Percentiles rank a stretch among this genome's conserved stretches.
Evolutionary conservation across 371 early-diverging fungal species (phyloP).

Genomic region (Chytridiales sp.): DNA sequence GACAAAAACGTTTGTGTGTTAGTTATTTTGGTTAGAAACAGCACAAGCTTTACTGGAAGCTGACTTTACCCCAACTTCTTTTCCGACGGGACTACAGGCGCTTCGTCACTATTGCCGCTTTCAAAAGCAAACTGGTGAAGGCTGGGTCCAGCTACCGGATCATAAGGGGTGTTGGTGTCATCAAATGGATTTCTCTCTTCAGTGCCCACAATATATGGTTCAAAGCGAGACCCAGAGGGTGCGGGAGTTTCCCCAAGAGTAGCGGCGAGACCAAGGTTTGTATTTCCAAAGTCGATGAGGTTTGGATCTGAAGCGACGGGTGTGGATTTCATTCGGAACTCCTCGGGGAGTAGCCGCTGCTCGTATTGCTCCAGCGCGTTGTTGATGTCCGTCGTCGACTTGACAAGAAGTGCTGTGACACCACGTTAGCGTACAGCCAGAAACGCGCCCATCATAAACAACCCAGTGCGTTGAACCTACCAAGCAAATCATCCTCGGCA

Average conservation of each 20-base stretch:
- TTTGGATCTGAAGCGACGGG: neutral
- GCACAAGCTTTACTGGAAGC: neutral
- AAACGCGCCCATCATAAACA: neutral
- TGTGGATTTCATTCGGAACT: neutral
- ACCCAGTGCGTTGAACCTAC: neutral
- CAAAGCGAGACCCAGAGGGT: neutral
- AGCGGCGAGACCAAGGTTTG: neutral
- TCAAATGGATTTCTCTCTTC: constrained; percentile 1
- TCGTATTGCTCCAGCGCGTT: constrained; percentile 10
- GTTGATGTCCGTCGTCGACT: constrained; percentile 3
- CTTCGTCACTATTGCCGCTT: no score
- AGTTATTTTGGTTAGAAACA: neutral
- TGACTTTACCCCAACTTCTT: neutral
- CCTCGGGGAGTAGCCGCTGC: neutral
- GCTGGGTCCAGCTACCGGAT: neutral
- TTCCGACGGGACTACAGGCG: neutral
- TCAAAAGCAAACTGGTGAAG: neutral
- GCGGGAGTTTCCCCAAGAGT: neutral
- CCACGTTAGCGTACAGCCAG: neutral
- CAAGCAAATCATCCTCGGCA: constrained; percentile 9
- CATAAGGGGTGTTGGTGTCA: neutral
- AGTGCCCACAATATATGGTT: neutral
- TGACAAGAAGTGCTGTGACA: constrained; percentile 4
- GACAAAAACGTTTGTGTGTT: neutral
- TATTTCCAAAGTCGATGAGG: neutral